Percentiles rank a stretch among this genome's conserved stretches.
These are phyloP conservation scores for Hyphopichia homilentoma DNA, from an alignment of 805 yeast genomes.

Conservation along the genomic window DNA sequence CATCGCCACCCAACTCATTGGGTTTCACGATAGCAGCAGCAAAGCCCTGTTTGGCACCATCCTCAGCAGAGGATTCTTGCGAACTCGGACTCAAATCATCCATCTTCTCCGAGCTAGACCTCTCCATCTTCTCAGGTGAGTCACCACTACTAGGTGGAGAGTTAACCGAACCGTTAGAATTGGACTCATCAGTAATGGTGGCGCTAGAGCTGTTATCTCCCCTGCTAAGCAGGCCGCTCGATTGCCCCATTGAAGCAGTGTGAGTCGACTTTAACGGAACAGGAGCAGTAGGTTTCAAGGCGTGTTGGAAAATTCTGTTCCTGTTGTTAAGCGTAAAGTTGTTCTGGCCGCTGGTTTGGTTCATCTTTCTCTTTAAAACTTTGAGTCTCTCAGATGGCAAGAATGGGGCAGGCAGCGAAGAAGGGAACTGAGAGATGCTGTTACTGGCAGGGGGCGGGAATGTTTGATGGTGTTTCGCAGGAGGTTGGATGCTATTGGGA, in stretches of 20 bases:
- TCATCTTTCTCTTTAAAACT: constrained; percentile 17
- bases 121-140: not conserved
- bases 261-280: constrained; percentile 7
- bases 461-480: constrained; percentile 1
- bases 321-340: constrained; percentile 4
- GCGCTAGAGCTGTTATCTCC: not conserved
- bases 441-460: not conserved
- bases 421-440: not conserved
- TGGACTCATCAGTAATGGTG: not conserved
- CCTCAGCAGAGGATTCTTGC: too few relatives aligned
- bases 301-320: constrained; percentile 14
- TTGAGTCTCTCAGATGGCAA: constrained; percentile 23
- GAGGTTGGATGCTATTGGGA: constrained; percentile 1
- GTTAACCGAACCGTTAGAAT: not conserved
- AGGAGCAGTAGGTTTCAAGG: constrained; percentile 16
- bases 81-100: constrained; percentile 1
- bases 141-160: not conserved
- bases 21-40: too few relatives aligned
- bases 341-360: constrained; percentile 4
- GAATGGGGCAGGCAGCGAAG: constrained; percentile 8
- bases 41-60: too few relatives aligned
- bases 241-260: not conserved
- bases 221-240: not conserved
- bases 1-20: too few relatives aligned
- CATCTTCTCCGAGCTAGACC: not conserved